These are phyloP conservation scores for Crithidia bombi DNA, from an alignment of 208 protist genomes.

Conservation along the genomic window DNA sequence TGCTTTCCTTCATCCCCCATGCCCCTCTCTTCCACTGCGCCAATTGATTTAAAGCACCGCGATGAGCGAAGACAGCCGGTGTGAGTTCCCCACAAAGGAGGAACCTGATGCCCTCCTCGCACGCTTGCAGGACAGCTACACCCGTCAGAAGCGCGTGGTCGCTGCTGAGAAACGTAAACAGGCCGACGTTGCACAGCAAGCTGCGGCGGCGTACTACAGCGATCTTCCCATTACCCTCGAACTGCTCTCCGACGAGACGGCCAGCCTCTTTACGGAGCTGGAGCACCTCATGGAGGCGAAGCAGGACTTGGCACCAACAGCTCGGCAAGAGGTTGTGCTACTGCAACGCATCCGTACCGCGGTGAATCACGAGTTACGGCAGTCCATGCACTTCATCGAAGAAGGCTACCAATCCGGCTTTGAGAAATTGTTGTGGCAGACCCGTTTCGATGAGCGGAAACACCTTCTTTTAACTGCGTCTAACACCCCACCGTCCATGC, in stretches of 20 bases:
- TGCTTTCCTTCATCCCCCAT: too few species aligned
- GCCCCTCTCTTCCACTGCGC: too few species aligned
- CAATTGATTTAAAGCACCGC: neutral
- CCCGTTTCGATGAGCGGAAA: neutral
- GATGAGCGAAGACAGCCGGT: neutral
- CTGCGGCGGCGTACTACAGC: constrained; percentile 46
- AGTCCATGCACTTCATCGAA: constrained; percentile 69
- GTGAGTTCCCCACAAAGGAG: neutral
- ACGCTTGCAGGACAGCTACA: constrained; percentile 62
- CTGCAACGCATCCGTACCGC: constrained; percentile 58
- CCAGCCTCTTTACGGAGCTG: constrained; percentile 67
- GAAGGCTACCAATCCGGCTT: constrained; percentile 83
- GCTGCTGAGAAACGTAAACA: constrained; percentile 46
- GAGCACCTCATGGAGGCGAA: constrained; percentile 25
- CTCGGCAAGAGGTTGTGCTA: constrained; percentile 30
- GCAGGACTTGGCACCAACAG: neutral
- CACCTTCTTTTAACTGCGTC: neutral
- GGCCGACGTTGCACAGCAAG: constrained; percentile 43
- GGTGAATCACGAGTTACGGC: constrained; percentile 71
- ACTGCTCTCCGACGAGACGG: constrained; percentile 71
- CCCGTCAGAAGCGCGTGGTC: constrained; percentile 42
- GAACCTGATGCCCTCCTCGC: constrained; percentile 28
- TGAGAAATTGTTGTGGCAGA: constrained; percentile 47
- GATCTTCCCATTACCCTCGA: constrained; percentile 64
- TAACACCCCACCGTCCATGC: neutral